Base-by-base conservation (phyloP, 208 protist genomes). In the Trypanosoma caninum region DNA sequence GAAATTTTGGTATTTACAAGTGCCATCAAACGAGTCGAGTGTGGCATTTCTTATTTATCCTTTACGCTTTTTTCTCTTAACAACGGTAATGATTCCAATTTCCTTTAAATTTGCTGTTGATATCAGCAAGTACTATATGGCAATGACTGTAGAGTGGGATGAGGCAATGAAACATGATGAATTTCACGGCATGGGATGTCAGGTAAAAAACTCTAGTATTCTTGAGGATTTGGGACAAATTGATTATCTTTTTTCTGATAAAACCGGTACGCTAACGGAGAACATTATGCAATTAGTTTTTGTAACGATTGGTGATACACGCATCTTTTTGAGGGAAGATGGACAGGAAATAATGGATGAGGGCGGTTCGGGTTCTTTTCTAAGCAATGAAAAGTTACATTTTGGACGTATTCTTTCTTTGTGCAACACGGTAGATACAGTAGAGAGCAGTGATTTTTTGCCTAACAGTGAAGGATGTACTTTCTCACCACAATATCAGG, bases 61-160 rank as follows among this genome's bases (percentile, higher is more conserved):
- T 9, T 64, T 98, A 18, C 87, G 95, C 31, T 98, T 97, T 50
- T 93, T 98, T 40, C 77, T 98, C 3, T 66, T 98, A 2, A 97
- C 89, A n/a, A 96, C 91, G n/a, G 85, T 97, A 14, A 98, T 99
- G 82, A 98, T 98, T 42, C 97, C 97, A 7, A 89, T 98, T 13
- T 98, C 93, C 20, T 93, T 99, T 53, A 98, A 99, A 66, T 97
- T 98, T 52, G 93, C 92, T 27, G 74, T 97, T 11, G 94, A 98
- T 73, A 86, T 98, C 48, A 91, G 76, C 44, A 98, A 98, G 75
- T 96, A 97, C 58, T 85, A 91, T 59, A 97, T 98, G 78, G 67
- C 94, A 2, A 68, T 78, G 59, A 65, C 64, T 11, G 97, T 98
- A 11, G 87, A 91, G 58, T 95, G 93, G 84, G 97, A 99, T 72